Base-by-base conservation (phyloP, 306 rosid species). In the Ziziphus jujuba region DNA sequence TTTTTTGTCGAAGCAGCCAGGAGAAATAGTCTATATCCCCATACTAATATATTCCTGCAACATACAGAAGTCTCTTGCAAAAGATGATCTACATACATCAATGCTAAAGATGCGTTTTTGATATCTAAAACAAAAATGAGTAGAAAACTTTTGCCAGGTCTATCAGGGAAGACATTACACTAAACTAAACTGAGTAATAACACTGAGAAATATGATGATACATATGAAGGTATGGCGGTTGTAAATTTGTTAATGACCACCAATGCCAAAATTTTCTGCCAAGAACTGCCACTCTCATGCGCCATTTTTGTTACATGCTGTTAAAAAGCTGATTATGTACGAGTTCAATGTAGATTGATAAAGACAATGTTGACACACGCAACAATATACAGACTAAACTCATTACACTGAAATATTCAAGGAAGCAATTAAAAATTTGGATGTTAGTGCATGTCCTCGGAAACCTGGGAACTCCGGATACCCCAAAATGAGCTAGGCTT, bases 401-500 rank as follows among this genome's bases (percentile, higher is more conserved):
- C 50, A 43, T 19, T n/a, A 64, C 38, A 43, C 67, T 10, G 9
- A 2, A 16, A 57, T 53, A 36, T 35, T 11, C 56, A 5, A 25
- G 17, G 49, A 49, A 24, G 56, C 47, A 61, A 45, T 56, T 14
- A n/a, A 22, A 40, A 23, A 59, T 5, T 56, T 21, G 49, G 57
- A 43, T 34, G 36, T 66, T 70, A 64, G 11, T 62, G 72, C 51
- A 74, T 75, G 66, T 75, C 86, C 63, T 87, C 91, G 11, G 90
- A 91, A 72, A 93, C 81, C 80, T 90, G 85, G 63, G 89, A 80
- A 67, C 89, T 80, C 43, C 96, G 84, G 62, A 93, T 84, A 63
- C 91, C 98, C 98, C 97, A 93, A 72, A 93, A 93, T 17, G 80
- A 65, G 55, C 59, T 76, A 8, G 98, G 98, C 78, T 67, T 93